A percentile compares a stretch with the other conserved stretches of the same genome.
Conservation (phyloP, 2,329 filamentous ascomycete genomes). For the Penicillium thymicola region DNA sequence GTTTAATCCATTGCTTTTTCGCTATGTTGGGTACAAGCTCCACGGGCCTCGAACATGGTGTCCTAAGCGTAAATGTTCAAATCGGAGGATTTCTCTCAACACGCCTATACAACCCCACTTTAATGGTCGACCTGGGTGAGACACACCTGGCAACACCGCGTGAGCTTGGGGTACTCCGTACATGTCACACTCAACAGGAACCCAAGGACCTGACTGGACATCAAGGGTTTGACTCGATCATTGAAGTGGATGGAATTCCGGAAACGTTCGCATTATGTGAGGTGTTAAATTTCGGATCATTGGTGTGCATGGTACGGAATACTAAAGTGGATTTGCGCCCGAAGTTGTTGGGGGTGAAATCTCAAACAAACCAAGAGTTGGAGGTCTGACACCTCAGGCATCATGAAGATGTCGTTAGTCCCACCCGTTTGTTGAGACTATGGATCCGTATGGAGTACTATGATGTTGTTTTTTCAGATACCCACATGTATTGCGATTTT, state of each 20-base stretch:
- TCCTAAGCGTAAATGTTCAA: conserved; percentile 51
- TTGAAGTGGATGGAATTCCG: conserved; percentile 57
- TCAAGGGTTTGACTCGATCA: conserved; percentile 55
- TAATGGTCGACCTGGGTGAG: conserved; percentile 52
- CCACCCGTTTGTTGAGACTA: background rate
- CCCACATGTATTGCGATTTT: background rate
- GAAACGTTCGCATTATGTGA: conserved; percentile 51
- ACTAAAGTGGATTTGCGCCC: conserved; percentile 45
- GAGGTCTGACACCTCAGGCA: background rate
- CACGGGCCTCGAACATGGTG: conserved; percentile 56
- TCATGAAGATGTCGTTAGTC: background rate
- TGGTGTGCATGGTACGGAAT: conserved; percentile 52
- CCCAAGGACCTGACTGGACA: conserved; percentile 49
- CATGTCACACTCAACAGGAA: conserved; percentile 40
- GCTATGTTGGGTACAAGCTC: conserved; percentile 56
- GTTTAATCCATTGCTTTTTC: conserved; percentile 34
- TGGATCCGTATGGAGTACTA: background rate
- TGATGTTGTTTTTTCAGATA: background rate
- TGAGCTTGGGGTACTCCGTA: conserved; percentile 51
- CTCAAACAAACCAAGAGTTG: conserved; percentile 32
- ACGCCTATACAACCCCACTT: conserved; percentile 52
- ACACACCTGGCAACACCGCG: conserved; percentile 49
- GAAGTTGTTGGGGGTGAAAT: conserved; percentile 54
- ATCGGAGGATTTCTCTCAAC: conserved; percentile 54
- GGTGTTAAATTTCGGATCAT: conserved; percentile 52